Evolutionary conservation across 2,329 filamentous ascomycete genomes (phyloP).

Genomic region (Aspergillus fischeri): DNA sequence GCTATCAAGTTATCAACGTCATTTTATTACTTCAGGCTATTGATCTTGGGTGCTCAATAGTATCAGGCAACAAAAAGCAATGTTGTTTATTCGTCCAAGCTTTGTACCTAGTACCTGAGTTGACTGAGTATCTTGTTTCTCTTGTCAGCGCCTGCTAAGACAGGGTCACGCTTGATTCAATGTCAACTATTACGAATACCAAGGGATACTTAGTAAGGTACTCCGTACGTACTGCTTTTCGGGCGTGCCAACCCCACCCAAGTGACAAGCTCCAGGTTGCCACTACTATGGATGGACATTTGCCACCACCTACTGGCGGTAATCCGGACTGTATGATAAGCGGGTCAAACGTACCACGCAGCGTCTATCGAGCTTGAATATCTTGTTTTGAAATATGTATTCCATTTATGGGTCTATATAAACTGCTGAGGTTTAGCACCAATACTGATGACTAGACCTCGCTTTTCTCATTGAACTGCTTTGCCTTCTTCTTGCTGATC

Average conservation of each 20-base stretch:
- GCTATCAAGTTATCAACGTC: not conserved
- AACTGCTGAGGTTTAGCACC: not conserved
- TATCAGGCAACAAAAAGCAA: not conserved
- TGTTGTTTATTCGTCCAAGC: not conserved
- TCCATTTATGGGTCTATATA: not conserved
- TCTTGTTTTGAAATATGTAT: not conserved
- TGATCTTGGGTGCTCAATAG: not conserved
- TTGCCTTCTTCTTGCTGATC: constrained; percentile 6
- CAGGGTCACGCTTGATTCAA: not conserved
- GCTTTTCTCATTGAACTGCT: constrained; percentile 13
- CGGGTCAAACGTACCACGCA: not conserved
- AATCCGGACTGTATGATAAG: not conserved
- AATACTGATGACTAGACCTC: constrained; percentile 8
- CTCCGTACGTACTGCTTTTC: not conserved
- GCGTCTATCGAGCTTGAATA: not conserved
- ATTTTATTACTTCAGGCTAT: not conserved
- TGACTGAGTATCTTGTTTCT: not conserved
- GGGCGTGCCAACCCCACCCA: not conserved
- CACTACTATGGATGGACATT: not conserved
- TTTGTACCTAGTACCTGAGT: not conserved
- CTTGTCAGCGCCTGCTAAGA: not conserved
- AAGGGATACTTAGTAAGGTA: not conserved
- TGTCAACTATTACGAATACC: not conserved
- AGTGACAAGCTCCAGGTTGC: not conserved
- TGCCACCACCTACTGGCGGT: not conserved